These are phyloP conservation scores for Magnolia changhungtana DNA, from an alignment of 164 flowering plant species.

Conservation along the genomic window DNA sequence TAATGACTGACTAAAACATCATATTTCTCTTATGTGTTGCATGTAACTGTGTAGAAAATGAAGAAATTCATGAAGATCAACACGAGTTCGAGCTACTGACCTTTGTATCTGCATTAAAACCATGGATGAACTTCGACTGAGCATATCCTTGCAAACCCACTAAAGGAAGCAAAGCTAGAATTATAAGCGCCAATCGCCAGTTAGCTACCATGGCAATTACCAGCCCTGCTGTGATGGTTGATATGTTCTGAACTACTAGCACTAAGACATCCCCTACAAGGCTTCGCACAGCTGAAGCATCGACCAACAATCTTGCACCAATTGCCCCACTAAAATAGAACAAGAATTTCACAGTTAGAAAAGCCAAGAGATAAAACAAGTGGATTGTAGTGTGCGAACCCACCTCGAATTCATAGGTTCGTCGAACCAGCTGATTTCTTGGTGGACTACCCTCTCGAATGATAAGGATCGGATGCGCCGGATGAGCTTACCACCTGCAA, in stretches of 20 bases:
- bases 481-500: conserved; percentile 64
- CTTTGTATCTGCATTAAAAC: conserved; percentile 47
- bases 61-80: conserved; percentile 36
- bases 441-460: conserved; percentile 55
- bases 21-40: no score
- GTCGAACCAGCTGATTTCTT: conserved; percentile 74
- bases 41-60: conserved; percentile 10
- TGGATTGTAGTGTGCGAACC: neutral
- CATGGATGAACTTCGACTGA: conserved; percentile 28
- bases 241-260: conserved; percentile 33
- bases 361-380: neutral
- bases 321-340: conserved; percentile 36
- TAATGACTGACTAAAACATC: conserved; percentile 30
- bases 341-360: conserved; percentile 17
- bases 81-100: conserved; percentile 45
- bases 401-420: conserved; percentile 63
- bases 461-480: conserved; percentile 52
- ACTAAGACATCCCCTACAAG: conserved; percentile 45
- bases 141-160: conserved; percentile 34
- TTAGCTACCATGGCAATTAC: conserved; percentile 39
- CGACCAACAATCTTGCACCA: conserved; percentile 42
- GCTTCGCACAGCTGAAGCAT: conserved; percentile 24
- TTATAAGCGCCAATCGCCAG: conserved; percentile 36
- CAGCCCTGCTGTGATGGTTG: conserved; percentile 37
- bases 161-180: conserved; percentile 30